Base-by-base conservation (phyloP, 768 basidiomycete species). In the Termitomyces sp. region DNA sequence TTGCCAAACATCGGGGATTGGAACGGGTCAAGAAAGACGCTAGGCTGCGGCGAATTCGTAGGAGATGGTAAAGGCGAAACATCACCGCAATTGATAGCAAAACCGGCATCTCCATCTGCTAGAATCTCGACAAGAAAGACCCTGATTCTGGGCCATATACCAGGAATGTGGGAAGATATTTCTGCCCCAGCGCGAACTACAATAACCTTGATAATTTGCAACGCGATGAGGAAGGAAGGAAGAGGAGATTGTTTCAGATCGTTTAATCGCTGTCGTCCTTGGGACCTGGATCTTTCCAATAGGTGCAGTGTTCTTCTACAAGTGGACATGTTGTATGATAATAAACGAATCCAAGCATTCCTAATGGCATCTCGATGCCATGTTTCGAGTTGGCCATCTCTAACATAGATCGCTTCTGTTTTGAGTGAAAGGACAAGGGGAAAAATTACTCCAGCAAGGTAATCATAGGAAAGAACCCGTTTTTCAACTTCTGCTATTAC, bases 161-260 rank as follows among this genome's bases (percentile, higher is more conserved):
- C 82, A 16, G 83, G 80, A 10, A 86, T 64, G 35, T 74, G 68
- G 0, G 70, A 68, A 3, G 83, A 82, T 16, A 91, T 72, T 48
- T 88, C 88, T 20, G 75, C 72, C 49, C 81, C 80, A 0, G 81
- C 88, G 18, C 86, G 82, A 48, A 90, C 70, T 16, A 88, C 62
- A 61, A 90, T 79, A 32, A 82, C 71, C 64, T 91, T 91, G 62
- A 91, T 70, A 16, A 86, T 75, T 67, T 90, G 89, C 26, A 91
- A 64, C 0, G 82, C 80, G 0, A 82, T 72, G 50, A 82, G 73
- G 48, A 77, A 74, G 4, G 73, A 70, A 28, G 79, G 72, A 43
- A 80, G 65, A 24, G 76, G 72, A 36, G 72, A 67, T 30, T 63
- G 63, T 38, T 67, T 64, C 45, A 56, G 50, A 16, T 62, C 59